phyloP scores from a whole-genome alignment of 2,329 filamentous ascomycete genomes.

The Colletotrichum sojae region DNA sequence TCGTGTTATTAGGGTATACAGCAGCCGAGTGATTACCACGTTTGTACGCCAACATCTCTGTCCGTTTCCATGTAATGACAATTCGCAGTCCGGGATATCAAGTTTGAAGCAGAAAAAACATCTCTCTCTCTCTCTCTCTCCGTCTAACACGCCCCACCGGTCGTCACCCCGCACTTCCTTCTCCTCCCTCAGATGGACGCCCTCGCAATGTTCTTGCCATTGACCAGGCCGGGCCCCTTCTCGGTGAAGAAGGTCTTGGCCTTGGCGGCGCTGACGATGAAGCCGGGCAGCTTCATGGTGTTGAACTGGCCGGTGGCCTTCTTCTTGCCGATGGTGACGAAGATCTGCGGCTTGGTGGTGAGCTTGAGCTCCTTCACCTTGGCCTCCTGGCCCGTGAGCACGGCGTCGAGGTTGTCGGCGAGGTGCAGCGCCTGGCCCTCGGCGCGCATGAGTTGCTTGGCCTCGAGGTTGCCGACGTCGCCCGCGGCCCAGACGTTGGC shows the following conservation, averaged over 20 bases:
- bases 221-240: constrained; percentile 35
- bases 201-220: constrained; percentile 39
- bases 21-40: too few relatives aligned
- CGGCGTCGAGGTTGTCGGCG: constrained; percentile 51
- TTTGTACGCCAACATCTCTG: too few relatives aligned
- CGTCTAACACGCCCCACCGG: background rate
- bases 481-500: constrained; percentile 48
- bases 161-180: background rate
- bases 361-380: constrained; percentile 40
- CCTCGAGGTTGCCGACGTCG: constrained; percentile 46
- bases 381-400: constrained; percentile 35
- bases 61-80: too few relatives aligned
- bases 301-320: constrained; percentile 38
- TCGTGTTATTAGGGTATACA: too few relatives aligned
- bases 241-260: constrained; percentile 41
- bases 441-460: constrained; percentile 44
- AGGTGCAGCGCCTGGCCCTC: constrained; percentile 54
- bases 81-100: too few relatives aligned
- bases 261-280: constrained; percentile 41
- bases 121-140: too few relatives aligned
- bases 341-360: constrained; percentile 38
- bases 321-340: constrained; percentile 40
- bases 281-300: constrained; percentile 40
- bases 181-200: constrained; percentile 22
- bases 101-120: too few relatives aligned